Evolutionary conservation across 2,329 filamentous ascomycete species (phyloP).

Genomic region (Fusarium sublunatum): DNA sequence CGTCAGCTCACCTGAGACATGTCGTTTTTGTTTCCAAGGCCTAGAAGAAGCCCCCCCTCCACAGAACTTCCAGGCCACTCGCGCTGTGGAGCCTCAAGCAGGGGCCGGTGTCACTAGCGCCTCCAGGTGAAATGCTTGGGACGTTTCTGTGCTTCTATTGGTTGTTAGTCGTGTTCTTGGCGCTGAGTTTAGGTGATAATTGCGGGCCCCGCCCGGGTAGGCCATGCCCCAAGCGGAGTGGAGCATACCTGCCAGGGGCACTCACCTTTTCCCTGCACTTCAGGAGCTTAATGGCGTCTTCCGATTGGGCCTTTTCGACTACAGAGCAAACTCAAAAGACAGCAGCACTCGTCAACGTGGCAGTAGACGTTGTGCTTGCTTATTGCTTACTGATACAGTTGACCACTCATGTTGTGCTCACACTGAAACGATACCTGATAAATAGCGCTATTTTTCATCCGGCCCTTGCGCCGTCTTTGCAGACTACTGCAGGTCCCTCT

Average conservation of each 20-base stretch:
- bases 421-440: constrained; percentile 33
- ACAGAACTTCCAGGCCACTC: neutral
- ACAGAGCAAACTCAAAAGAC: constrained; percentile 15
- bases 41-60: constrained; percentile 7
- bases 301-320: constrained; percentile 27
- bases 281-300: constrained; percentile 11
- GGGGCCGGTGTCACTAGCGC: constrained; percentile 29
- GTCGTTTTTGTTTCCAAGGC: constrained; percentile 30
- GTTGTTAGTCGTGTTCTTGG: constrained; percentile 17
- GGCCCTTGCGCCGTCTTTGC: constrained; percentile 2
- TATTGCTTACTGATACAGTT: constrained; percentile 3
- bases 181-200: constrained; percentile 13
- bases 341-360: constrained; percentile 33
- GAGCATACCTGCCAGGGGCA: constrained; percentile 27
- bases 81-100: constrained; percentile 17
- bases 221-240: constrained; percentile 13
- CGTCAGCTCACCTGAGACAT: constrained; percentile 8
- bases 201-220: constrained; percentile 8
- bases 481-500: constrained; percentile 36
- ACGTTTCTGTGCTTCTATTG: constrained; percentile 12
- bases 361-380: constrained; percentile 14
- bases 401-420: constrained; percentile 12
- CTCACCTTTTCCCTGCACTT: too few relatives aligned
- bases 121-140: constrained; percentile 28
- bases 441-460: constrained; percentile 25